Conservation (phyloP, 345 rosid genomes). For the Lagerstroemia speciosa region DNA sequence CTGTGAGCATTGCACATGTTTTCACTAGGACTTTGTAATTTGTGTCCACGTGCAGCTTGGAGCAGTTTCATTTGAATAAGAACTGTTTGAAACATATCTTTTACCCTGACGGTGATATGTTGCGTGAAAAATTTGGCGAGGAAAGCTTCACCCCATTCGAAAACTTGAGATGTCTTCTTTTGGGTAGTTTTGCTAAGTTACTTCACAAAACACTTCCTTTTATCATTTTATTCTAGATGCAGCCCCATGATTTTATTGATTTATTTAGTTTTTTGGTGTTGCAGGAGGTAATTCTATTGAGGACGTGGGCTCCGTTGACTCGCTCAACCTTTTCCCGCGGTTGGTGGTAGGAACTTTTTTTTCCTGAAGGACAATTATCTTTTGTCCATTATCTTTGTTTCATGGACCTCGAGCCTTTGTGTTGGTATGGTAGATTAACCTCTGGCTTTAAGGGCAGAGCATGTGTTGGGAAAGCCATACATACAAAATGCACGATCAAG, state of each 20-base stretch:
- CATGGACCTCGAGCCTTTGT: background rate
- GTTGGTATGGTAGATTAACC: background rate
- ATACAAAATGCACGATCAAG: too few relatives aligned
- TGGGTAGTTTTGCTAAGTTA: slow-evolving; percentile 37
- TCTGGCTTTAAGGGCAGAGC: background rate
- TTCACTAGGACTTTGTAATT: slow-evolving; percentile 2
- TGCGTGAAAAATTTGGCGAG: slow-evolving; percentile 13
- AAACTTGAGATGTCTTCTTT: slow-evolving; percentile 65
- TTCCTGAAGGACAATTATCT: slow-evolving; percentile 1
- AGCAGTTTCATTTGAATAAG: slow-evolving; percentile 77
- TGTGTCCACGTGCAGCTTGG: slow-evolving; percentile 48
- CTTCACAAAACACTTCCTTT: background rate
- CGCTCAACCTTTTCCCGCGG: slow-evolving; percentile 54
- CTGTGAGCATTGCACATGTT: background rate
- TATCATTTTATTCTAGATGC: background rate
- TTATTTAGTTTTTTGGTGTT: slow-evolving; percentile 3
- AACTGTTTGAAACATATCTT: slow-evolving; percentile 52
- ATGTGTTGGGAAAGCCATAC: background rate
- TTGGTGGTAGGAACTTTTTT: slow-evolving; percentile 52
- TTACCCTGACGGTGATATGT: slow-evolving; percentile 32
- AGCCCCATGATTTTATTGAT: slow-evolving; percentile 6
- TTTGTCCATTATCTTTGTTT: slow-evolving; percentile 3
- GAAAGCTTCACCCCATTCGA: slow-evolving; percentile 46
- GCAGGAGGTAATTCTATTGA: slow-evolving; percentile 64
- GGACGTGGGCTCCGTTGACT: slow-evolving; percentile 57